Base-by-base conservation (phyloP, 2,329 filamentous ascomycete genomes). In the Colletotrichum limetticola region DNA sequence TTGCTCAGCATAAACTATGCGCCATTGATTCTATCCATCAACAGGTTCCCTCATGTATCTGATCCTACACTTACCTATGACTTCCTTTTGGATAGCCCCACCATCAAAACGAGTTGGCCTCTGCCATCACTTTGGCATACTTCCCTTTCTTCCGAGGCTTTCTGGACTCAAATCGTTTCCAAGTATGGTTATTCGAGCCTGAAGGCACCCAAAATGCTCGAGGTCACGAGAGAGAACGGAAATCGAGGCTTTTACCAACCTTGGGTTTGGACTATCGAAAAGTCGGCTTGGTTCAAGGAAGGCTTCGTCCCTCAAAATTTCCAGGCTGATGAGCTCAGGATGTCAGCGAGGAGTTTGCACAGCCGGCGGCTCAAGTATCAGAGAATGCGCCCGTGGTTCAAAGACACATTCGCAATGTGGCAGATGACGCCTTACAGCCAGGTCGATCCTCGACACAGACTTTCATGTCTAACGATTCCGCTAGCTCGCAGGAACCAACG, bases 381-480 rank as follows among this genome's bases (percentile, higher is more conserved):
- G 14, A 32, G 3, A 30, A 28, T 58, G 12, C 64, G 74, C 4
- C 68, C 70, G 12, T 71, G 70, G 72, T 67, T 42, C 55, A 30
- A n/a, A 5, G 64, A 68, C 55, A 26, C 46, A 8, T 68, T 32
- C 26, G 56, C 57, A 4, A 68, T 72, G 69, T 75, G 65, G 66
- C 66, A 61, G 57, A 32, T 63, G 28, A 74, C 71, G 16, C 73
- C 74, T 2, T 75, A 46, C 42, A 53, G 52, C n/a, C 42, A 9
- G 11, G 28, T 32, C 9, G 16, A n/a, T 11, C 59, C 53, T n/a
- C 59, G 66, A 4, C 12, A 24, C 9, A 14, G 42, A 3, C 35
- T 61, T 4, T 9, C 56, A 16, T 6, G 32, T 7, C 46, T 57
- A 4, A 32, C 6, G 5, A 11, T 61, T 1, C 26, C 37, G 19